A percentile compares a stretch with the other conserved stretches of the same genome.
Evolutionary conservation across 2,329 filamentous ascomycete species (phyloP).

Genomic region (Aureobasidium vineae): DNA sequence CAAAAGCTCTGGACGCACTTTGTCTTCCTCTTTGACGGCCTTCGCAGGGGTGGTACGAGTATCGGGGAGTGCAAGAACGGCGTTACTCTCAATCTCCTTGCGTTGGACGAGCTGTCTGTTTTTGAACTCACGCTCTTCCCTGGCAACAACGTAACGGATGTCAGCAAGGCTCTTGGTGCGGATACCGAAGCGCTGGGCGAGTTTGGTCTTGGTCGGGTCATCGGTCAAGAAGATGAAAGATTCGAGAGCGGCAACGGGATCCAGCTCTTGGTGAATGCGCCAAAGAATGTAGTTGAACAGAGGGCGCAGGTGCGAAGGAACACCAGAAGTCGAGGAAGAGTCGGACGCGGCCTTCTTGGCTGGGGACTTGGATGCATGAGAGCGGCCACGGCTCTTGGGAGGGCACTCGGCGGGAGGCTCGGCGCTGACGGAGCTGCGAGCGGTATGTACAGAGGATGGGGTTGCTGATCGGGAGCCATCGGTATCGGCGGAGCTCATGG

Average conservation of each 20-base stretch:
- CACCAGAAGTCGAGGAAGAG: constrained; percentile 4
- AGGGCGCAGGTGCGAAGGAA: constrained; percentile 39
- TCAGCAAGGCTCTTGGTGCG: constrained; percentile 52
- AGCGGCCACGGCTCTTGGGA: constrained; percentile 33
- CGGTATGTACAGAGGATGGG: constrained; percentile 43
- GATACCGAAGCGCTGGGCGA: constrained; percentile 52
- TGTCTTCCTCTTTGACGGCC: background rate
- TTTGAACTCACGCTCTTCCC: constrained; percentile 51
- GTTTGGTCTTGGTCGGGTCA: constrained; percentile 46
- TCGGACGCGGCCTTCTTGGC: background rate
- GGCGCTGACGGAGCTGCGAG: constrained; percentile 38
- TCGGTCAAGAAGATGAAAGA: constrained; percentile 55
- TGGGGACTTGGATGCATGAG: constrained; percentile 17
- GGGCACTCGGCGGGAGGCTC: constrained; percentile 38
- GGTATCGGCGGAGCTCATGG: constrained; percentile 48
- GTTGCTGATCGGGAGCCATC: constrained; percentile 42
- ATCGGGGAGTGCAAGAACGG: constrained; percentile 3
- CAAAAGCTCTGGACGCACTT: constrained; percentile 9
- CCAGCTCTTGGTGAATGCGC: constrained; percentile 51
- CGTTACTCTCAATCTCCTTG: constrained; percentile 27
- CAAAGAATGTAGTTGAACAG: constrained; percentile 54
- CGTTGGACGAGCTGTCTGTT: constrained; percentile 36
- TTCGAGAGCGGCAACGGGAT: constrained; percentile 49
- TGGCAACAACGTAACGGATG: constrained; percentile 49
- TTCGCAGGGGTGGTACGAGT: background rate